A percentile compares a stretch with the other conserved stretches of the same genome.
Evolutionary conservation across 352 stramenopile genomes (phyloP).

Genomic region (Pythium plurisporium): DNA sequence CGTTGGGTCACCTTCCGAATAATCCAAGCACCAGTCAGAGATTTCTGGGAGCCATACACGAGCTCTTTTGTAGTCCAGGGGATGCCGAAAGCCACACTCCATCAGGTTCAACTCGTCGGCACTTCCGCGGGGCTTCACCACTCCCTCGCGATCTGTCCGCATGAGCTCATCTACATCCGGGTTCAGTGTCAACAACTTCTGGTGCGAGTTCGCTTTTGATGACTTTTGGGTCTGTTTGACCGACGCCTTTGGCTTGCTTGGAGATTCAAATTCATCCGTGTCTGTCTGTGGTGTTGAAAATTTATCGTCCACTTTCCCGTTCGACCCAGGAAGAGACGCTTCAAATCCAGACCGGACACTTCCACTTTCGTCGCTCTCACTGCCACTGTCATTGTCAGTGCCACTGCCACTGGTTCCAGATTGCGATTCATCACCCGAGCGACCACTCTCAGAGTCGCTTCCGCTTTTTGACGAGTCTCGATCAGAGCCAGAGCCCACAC

Average conservation of each 20-base stretch:
- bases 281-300: neutral
- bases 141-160: conserved; percentile 55
- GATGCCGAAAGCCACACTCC: conserved; percentile 77
- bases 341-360: conserved; percentile 1
- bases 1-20: conserved; percentile 78
- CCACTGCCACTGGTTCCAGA: conserved; percentile 28
- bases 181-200: conserved; percentile 31
- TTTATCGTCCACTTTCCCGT: no score
- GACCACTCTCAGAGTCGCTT: conserved; percentile 30
- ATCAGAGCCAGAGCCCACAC: conserved; percentile 45
- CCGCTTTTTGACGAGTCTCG: conserved; percentile 34
- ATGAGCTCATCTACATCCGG: conserved; percentile 70
- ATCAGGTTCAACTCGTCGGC: conserved; percentile 70
- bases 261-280: no score
- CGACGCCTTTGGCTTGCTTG: no score
- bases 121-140: conserved; percentile 42
- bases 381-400: conserved; percentile 53
- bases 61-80: conserved; percentile 46
- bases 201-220: neutral
- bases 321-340: no score
- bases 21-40: conserved; percentile 85
- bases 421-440: conserved; percentile 30
- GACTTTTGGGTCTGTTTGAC: conserved; percentile 2
- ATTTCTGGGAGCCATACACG: conserved; percentile 83
- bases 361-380: conserved; percentile 31